Percentiles rank a stretch among this genome's conserved stretches.
These are phyloP conservation scores for Beauveria australis DNA, from an alignment of 2,329 filamentous ascomycete species.

Conservation along the genomic window DNA sequence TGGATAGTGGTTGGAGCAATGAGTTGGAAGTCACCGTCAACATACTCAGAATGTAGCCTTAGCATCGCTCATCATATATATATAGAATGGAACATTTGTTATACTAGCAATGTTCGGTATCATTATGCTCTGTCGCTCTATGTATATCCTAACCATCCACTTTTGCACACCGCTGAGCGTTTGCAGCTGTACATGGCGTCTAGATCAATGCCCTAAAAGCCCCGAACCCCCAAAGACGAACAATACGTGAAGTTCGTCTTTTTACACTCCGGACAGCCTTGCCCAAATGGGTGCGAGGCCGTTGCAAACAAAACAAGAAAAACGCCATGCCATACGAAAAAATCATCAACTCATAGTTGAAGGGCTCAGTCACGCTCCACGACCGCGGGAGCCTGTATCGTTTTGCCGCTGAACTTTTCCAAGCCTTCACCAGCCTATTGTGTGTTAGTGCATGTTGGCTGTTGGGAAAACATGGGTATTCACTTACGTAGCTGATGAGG, in stretches of 20 bases:
- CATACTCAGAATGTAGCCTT: background rate
- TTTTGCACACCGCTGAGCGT: background rate
- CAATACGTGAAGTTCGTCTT: background rate
- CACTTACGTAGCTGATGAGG: constrained; percentile 87
- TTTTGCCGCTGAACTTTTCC: constrained; percentile 44
- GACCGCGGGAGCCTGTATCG: constrained; percentile 44
- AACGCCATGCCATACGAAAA: constrained; percentile 7
- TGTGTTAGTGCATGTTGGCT: constrained; percentile 15
- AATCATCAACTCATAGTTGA: background rate
- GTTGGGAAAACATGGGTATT: background rate
- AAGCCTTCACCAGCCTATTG: constrained; percentile 54
- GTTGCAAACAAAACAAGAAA: background rate
- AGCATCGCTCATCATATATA: background rate
- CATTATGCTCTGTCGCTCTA: background rate
- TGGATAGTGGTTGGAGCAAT: constrained; percentile 70
- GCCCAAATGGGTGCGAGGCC: background rate
- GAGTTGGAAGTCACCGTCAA: constrained; percentile 61
- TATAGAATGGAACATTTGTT: background rate
- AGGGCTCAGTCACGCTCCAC: constrained; percentile 35
- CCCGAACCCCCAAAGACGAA: background rate
- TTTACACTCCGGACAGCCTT: background rate
- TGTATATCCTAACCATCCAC: background rate
- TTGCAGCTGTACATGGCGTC: background rate
- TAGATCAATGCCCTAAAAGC: background rate
- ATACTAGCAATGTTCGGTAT: background rate